Evolutionary conservation across 352 stramenopile genomes (phyloP).

Genomic region (Globisporangium apiculatum): DNA sequence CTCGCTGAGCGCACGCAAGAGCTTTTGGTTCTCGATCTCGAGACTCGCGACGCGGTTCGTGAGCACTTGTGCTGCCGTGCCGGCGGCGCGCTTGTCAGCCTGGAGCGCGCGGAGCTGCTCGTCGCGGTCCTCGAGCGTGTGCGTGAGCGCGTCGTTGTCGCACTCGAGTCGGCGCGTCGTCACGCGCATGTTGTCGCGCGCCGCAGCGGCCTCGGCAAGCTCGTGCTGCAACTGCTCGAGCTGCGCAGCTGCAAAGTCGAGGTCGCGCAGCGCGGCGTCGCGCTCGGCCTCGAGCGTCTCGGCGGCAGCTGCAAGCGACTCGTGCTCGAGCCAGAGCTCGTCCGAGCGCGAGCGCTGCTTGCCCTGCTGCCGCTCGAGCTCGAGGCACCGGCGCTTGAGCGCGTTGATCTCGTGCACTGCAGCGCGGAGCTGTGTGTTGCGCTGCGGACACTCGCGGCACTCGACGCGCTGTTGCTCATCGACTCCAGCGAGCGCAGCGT

Average conservation of each 20-base stretch:
- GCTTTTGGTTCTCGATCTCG: conserved; percentile 9
- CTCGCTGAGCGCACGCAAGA: conserved; percentile 1
- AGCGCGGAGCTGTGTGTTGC: conserved; percentile 1
- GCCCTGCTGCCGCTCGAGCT: conserved; percentile 26
- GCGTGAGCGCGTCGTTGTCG: conserved; percentile 12
- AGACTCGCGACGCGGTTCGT: conserved; percentile 13
- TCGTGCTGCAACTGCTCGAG: conserved; percentile 13
- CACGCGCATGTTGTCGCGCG: conserved; percentile 14
- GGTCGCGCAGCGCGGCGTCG: conserved; percentile 5
- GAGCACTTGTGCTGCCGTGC: conserved; percentile 7
- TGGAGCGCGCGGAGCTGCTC: conserved; percentile 1
- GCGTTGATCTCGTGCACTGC: conserved; percentile 15
- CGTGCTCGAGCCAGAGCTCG: conserved; percentile 19
- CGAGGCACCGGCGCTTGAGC: conserved; percentile 35
- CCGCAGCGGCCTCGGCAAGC: conserved; percentile 1
- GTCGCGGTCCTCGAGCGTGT: conserved; percentile 9
- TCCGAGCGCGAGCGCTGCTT: conserved; percentile 18
- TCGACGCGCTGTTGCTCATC: neutral
- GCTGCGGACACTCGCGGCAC: conserved; percentile 12
- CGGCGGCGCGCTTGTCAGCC: conserved; percentile 3
- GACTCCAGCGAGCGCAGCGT: conserved; percentile 8
- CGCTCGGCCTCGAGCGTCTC: conserved; percentile 13
- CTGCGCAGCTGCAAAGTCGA: conserved; percentile 4
- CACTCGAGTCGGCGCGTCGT: conserved; percentile 7
- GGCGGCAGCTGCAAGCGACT: conserved; percentile 17